Conservation (phyloP, 345 rosid genomes). For the Lepidium aucheri region DNA sequence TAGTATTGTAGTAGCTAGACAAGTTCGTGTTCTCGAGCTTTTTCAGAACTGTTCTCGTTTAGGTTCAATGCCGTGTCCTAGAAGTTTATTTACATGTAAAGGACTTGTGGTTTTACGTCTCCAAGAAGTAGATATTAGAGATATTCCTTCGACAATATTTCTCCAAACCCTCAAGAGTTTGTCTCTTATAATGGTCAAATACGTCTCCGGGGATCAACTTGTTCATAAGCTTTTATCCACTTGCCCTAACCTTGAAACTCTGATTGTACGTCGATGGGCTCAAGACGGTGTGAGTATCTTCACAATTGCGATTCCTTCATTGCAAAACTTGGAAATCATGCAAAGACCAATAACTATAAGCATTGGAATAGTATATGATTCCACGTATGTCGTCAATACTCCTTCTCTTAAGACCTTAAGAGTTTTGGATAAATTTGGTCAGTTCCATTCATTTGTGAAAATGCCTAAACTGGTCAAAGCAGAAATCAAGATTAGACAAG, state of each 20-base stretch:
- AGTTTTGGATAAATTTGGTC: not conserved
- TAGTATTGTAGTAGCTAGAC: not conserved
- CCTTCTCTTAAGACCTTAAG: not conserved
- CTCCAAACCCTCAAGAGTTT: slow-evolving; percentile 7
- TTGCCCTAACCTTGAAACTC: not conserved
- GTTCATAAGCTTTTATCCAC: not conserved
- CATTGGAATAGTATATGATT: no score
- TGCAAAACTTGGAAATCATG: not conserved
- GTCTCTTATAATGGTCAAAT: not conserved
- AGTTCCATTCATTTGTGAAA: not conserved
- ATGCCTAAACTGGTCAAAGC: not conserved
- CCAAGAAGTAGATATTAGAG: not conserved
- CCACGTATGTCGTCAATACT: not conserved
- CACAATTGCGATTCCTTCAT: not conserved
- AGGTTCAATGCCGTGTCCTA: not conserved
- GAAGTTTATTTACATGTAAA: not conserved
- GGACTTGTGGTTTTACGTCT: not conserved
- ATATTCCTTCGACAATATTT: not conserved
- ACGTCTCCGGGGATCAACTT: not conserved
- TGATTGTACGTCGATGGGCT: not conserved
- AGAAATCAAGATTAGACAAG: not conserved
- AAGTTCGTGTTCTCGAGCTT: not conserved
- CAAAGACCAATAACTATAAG: not conserved
- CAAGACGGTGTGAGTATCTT: not conserved
- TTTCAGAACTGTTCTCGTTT: not conserved